Conservation (phyloP, 768 basidiomycete genomes). For the Xerocomellus intermedius region DNA sequence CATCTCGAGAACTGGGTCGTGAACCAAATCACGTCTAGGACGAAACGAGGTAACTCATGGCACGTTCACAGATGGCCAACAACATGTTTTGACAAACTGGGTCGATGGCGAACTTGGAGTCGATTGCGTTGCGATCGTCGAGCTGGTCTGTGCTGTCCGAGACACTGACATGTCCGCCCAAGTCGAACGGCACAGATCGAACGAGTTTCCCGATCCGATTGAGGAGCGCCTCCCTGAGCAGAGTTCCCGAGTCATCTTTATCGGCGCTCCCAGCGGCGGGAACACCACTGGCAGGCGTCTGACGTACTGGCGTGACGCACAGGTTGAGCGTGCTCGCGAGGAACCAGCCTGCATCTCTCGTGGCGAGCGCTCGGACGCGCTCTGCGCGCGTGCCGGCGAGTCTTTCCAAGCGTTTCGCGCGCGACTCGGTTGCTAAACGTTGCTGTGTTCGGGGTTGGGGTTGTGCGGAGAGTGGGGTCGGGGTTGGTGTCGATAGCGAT, state of each 20-base stretch:
- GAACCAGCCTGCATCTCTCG: conserved; percentile 28
- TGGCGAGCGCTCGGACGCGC: conserved; percentile 25
- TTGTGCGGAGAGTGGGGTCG: neutral
- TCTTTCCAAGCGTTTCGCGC: conserved; percentile 4
- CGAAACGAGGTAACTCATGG: conserved; percentile 13
- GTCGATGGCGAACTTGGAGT: conserved; percentile 11
- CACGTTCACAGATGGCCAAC: conserved; percentile 29
- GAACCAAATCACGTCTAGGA: neutral
- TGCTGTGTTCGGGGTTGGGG: neutral
- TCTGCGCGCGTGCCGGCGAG: conserved; percentile 15
- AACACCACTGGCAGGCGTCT: neutral
- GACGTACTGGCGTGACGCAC: conserved; percentile 10
- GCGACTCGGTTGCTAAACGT: neutral
- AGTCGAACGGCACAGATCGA: neutral
- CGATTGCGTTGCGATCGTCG: neutral
- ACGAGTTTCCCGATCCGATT: conserved; percentile 26
- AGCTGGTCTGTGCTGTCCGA: neutral
- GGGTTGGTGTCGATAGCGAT: neutral
- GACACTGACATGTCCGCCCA: neutral
- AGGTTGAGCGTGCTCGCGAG: conserved; percentile 27
- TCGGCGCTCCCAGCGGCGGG: neutral
- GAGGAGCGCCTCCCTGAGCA: conserved; percentile 19
- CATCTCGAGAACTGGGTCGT: neutral
- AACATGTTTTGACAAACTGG: conserved; percentile 27
- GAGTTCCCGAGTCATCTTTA: neutral